Percentiles rank a stretch among this genome's conserved stretches.
These are phyloP conservation scores for Leptomonas seymouri DNA, from an alignment of 208 protist species.

Conservation along the genomic window DNA sequence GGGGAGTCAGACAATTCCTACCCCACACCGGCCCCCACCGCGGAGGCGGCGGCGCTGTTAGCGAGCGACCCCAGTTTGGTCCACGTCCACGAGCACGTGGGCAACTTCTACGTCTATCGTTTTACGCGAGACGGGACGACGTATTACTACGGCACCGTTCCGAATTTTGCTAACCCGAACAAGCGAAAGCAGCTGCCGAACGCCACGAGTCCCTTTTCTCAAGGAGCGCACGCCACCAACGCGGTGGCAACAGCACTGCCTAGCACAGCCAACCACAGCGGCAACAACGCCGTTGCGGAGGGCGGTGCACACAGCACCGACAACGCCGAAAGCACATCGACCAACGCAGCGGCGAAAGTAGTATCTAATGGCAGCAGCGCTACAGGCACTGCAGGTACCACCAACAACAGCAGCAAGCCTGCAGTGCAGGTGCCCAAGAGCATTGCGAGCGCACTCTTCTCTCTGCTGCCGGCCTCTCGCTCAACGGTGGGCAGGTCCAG, in stretches of 20 bases:
- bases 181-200: constrained; percentile 44
- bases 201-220: not conserved
- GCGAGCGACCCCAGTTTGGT: constrained; percentile 23
- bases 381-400: not conserved
- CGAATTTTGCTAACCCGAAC: constrained; percentile 87
- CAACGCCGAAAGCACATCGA: not conserved
- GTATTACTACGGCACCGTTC: constrained; percentile 85
- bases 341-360: not conserved
- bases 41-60: constrained; percentile 29
- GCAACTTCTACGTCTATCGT: constrained; percentile 80
- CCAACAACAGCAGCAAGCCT: constrained; percentile 8
- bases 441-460: constrained; percentile 35
- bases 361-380: not conserved
- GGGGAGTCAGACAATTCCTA: constrained; percentile 27
- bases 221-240: not conserved
- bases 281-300: constrained; percentile 1
- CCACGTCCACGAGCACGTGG: constrained; percentile 64
- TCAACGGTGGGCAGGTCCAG: not conserved
- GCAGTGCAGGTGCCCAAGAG: constrained; percentile 15
- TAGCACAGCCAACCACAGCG: not conserved
- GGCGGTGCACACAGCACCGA: not conserved
- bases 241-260: not conserved
- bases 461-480: constrained; percentile 19
- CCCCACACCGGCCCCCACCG: constrained; percentile 25
- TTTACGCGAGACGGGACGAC: constrained; percentile 71